These are phyloP conservation scores for Suillus sp. DNA, from an alignment of 768 basidiomycete species.

Conservation along the genomic window DNA sequence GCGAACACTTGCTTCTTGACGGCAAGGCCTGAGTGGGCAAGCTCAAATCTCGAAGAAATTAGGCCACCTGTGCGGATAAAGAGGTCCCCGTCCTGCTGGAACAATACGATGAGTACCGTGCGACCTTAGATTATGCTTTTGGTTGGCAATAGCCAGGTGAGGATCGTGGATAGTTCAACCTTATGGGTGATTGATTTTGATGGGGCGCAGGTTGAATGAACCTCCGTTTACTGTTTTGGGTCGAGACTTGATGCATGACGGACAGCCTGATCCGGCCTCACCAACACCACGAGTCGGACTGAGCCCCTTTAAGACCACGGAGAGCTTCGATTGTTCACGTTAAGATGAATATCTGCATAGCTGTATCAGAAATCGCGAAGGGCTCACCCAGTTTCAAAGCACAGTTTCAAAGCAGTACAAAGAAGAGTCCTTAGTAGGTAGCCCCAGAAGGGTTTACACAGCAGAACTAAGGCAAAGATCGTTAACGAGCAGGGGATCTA, in stretches of 20 bases:
- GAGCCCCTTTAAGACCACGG: constrained; percentile 9
- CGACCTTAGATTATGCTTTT: background rate
- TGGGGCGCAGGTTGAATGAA: background rate
- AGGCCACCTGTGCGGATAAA: constrained; percentile 1
- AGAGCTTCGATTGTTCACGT: background rate
- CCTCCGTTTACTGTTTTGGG: background rate
- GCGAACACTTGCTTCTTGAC: background rate
- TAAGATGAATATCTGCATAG: background rate
- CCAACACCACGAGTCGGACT: constrained; percentile 7
- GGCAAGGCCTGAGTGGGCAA: background rate
- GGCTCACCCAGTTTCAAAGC: background rate
- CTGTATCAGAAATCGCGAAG: background rate
- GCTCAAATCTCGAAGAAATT: constrained; percentile 3
- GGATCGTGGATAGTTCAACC: background rate
- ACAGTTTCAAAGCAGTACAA: background rate
- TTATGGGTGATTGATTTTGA: constrained; percentile 1
- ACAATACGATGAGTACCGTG: background rate
- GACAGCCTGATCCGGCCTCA: constrained; percentile 4
- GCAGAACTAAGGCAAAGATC: background rate
- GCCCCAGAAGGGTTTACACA: background rate
- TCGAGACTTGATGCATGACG: background rate
- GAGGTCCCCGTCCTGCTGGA: background rate
- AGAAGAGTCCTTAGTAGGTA: background rate
- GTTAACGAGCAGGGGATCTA: constrained; percentile 1
- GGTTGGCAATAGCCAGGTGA: background rate